Conservation (phyloP, 75 land plant genomes). For the Cupressus sempervirens region DNA sequence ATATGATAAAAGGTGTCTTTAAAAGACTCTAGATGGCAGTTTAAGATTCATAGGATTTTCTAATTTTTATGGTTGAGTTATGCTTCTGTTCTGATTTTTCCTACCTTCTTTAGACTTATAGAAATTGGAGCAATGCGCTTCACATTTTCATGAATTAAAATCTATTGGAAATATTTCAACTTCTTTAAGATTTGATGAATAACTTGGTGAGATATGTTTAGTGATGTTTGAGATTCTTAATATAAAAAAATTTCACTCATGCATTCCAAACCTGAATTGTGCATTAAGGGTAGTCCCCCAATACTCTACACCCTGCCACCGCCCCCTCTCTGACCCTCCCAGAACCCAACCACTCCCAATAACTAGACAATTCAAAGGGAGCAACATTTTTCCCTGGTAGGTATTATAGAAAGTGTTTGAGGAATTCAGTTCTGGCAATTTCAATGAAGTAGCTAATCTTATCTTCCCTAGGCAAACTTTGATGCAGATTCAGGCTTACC, state of each 20-base stretch:
- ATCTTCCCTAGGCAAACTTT: not conserved
- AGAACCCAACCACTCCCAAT: not conserved
- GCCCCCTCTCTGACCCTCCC: too few relatives aligned
- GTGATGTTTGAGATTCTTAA: not conserved
- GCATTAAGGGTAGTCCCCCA: not conserved
- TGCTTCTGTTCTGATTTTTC: not conserved
- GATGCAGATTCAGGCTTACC: not conserved
- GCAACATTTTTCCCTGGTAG: not conserved
- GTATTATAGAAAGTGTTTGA: not conserved
- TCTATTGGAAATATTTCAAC: not conserved
- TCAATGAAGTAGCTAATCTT: not conserved
- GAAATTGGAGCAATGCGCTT: not conserved
- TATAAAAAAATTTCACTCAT: not conserved
- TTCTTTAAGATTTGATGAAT: not conserved
- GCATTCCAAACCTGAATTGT: not conserved
- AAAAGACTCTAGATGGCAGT: not conserved
- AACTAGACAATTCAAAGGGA: not conserved
- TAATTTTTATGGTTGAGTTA: not conserved
- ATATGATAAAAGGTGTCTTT: not conserved
- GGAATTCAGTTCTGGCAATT: not conserved
- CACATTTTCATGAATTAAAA: not conserved
- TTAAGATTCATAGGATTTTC: not conserved
- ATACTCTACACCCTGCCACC: too few relatives aligned
- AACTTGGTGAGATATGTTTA: not conserved
- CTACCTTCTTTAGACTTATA: not conserved